Conservation (phyloP, 2,329 filamentous ascomycete species). For the Huntiella bhutanensis region DNA sequence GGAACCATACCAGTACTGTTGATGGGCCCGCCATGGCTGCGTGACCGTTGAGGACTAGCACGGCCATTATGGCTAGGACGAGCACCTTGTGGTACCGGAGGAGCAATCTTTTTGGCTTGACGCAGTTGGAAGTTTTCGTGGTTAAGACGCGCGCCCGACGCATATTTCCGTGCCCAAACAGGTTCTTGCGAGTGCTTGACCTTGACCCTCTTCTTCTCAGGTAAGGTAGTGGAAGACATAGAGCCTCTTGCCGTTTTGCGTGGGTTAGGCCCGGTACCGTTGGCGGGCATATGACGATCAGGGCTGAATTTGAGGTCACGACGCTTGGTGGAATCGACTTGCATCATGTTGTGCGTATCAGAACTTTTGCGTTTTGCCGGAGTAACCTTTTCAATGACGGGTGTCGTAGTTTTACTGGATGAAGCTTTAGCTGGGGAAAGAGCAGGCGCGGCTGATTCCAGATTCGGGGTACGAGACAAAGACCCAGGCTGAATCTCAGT, state of each 20-base stretch:
- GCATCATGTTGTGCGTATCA: constrained; percentile 19
- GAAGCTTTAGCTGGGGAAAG: neutral
- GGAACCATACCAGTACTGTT: neutral
- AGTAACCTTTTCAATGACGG: constrained; percentile 17
- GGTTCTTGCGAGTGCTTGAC: constrained; percentile 22
- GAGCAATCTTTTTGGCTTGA: constrained; percentile 19
- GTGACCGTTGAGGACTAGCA: constrained; percentile 29
- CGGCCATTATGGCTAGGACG: constrained; percentile 17
- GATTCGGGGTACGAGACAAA: too few species aligned
- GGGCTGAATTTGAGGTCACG: constrained; percentile 7
- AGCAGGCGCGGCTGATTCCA: neutral
- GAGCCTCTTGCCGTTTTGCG: constrained; percentile 9
- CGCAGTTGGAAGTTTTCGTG: constrained; percentile 29
- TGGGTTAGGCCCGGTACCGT: neutral
- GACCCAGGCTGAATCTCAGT: too few species aligned
- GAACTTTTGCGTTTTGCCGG: constrained; percentile 31
- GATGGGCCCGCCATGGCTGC: constrained; percentile 14
- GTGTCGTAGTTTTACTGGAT: constrained; percentile 4
- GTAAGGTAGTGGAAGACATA: neutral
- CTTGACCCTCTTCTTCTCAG: constrained; percentile 21
- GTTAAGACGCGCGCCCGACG: constrained; percentile 19
- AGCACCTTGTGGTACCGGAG: constrained; percentile 22
- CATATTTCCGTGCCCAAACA: constrained; percentile 28
- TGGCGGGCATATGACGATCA: constrained; percentile 2
- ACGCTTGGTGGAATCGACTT: constrained; percentile 6